Evolutionary conservation across 2,329 filamentous ascomycete genomes (phyloP), one percentile per base, ranked within the genome.

Genomic region (Penicillium corylophilum): DNA sequence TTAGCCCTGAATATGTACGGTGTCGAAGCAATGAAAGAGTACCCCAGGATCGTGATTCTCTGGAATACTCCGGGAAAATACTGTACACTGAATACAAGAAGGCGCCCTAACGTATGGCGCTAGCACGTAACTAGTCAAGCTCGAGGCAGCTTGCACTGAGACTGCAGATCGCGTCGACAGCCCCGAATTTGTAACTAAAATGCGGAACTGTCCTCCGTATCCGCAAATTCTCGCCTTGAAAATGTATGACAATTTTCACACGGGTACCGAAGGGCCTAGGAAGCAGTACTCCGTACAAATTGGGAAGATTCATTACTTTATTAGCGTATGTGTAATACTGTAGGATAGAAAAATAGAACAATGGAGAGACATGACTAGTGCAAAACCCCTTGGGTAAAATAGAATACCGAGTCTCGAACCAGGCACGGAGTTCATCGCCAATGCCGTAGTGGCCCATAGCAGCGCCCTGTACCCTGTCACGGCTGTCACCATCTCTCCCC

Each of bases 141-240:
- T 46, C 31, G 42, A 54, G 54, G 48, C 46, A 50, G 44, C 46
- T 48, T 46, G 48, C 39, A 15, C 42, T 54, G 48, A 54, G 48
- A 56, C 49, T 39, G 56, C 54, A 56, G 56, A 59, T 56, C 56
- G 31, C 43, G 44, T 54, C 42, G 48, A 54, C 33, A 49, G 47
- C 47, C 47, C 51, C 48, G 43, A 51, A 51, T 46, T 47, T 22
- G 38, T 36, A 9, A 20, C 3, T 38, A 18, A 38, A 38, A 20
- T 22, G 35, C 6, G 13, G 5, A 33, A n/a, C n/a, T n/a, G n/a
- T n/a, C 3, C 4, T 4, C 16, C 8, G 35, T 20, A 12, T 38
- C 7, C 33, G 16, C 16, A 18, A 13, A 13, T 38, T 38, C 9
- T 13, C 9, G 10, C 16, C 33, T 10, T 36, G 15, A 20, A 13